Conservation (phyloP, 2,329 filamentous ascomycete species). For the Tolypocladium sp. region DNA sequence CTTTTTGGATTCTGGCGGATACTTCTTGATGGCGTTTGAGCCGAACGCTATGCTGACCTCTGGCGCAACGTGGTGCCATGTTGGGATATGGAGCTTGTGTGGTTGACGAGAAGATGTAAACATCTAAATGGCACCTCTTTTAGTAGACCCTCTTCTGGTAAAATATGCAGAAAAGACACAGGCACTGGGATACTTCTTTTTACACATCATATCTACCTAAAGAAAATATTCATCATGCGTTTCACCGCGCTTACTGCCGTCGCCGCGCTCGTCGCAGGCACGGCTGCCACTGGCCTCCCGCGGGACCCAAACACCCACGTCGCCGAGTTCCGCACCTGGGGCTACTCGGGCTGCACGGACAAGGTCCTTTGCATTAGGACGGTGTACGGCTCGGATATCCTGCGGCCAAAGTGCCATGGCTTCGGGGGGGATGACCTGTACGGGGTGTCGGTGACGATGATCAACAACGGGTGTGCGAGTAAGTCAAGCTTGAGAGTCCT, state of each 20-base stretch:
- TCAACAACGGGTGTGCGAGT: neutral
- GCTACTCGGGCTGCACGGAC: neutral
- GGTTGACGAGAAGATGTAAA: neutral
- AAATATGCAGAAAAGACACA: too few species aligned
- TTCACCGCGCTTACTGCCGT: neutral
- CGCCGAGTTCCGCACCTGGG: neutral
- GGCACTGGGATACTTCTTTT: too few species aligned
- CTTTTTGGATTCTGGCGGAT: too few species aligned
- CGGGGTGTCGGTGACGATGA: neutral
- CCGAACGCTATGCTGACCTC: too few species aligned
- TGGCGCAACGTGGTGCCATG: too few species aligned
- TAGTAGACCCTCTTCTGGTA: neutral
- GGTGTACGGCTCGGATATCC: neutral
- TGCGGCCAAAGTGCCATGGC: neutral
- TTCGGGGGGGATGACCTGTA: neutral
- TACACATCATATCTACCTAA: neutral
- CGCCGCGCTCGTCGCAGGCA: neutral
- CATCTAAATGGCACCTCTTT: neutral
- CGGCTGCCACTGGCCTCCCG: neutral
- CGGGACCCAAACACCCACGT: neutral
- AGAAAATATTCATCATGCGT: neutral
- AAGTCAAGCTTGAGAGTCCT: neutral
- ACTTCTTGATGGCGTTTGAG: too few species aligned
- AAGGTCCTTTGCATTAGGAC: neutral
- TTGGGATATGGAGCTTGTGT: too few species aligned